Conservation (phyloP, 306 rosid species). For the Leucaena leucocephala region DNA sequence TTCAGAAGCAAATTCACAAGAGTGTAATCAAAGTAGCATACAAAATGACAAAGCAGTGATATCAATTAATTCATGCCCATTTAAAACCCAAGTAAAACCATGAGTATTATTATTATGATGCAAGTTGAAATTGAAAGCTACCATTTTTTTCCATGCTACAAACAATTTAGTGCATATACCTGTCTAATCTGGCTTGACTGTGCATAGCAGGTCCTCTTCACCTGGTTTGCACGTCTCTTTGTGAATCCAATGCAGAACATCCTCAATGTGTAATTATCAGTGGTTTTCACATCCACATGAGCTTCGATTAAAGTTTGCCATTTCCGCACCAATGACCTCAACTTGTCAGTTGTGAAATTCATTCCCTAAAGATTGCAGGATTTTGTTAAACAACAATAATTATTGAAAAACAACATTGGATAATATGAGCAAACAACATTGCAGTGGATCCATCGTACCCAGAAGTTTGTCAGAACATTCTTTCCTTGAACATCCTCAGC, state of each 20-base stretch:
- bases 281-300: conserved; percentile 94
- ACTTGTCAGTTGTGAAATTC: conserved; percentile 89
- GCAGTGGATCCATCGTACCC: conserved; percentile 52
- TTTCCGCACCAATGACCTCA: conserved; percentile 85
- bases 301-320: conserved; percentile 97
- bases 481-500: conserved; percentile 96
- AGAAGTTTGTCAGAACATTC: conserved; percentile 87
- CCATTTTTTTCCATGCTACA: not conserved
- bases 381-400: not conserved
- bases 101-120: not conserved
- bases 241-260: conserved; percentile 96
- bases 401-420: not conserved
- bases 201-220: conserved; percentile 92
- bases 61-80: not conserved
- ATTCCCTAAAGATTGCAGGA: conserved; percentile 59
- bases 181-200: conserved; percentile 90
- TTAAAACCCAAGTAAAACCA: not conserved
- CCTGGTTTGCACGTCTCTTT: conserved; percentile 81
- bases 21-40: too few species aligned
- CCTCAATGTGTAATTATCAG: conserved; percentile 73
- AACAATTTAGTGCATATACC: conserved; percentile 41
- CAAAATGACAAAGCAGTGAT: not conserved
- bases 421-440: not conserved
- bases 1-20: not conserved
- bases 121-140: not conserved